Evolutionary conservation across 768 basidiomycete genomes (phyloP), one percentile per base, ranked within the genome.

Genomic region (Hirschioporus abietinus): DNA sequence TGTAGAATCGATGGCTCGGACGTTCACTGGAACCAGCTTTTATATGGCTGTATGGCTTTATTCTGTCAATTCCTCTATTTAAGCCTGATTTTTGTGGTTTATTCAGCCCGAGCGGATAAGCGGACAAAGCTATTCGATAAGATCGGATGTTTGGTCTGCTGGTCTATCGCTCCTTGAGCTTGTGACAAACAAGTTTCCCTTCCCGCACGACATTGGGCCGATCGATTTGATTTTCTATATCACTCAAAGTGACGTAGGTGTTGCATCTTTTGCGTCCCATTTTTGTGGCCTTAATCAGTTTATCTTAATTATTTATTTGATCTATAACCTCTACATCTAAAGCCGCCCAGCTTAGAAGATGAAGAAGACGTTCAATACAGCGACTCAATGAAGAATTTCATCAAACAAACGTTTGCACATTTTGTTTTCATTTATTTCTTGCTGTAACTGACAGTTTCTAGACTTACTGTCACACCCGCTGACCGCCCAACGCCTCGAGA

Each of bases 91-190:
- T 36, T 58, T 68, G 64, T 64, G 62, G 58, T 67, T 67, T 67
- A 42, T 69, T 64, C 70, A 95, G 92, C 96, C 96, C 63, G 96
- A 98, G 78, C 90, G 96, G 68, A 96, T 99, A 68, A 89, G 88
- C 71, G 96, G 96, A 6, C 85, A 90, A 65, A 88, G 91, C 70
- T 99, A 97, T 76, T 93, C 93, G 35, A 96, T 97, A 72, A 88
- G 93, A 66, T 93, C 96, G 42, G 96, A 99, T 75, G 96, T 99
- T 25, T 99, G 97, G 97, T 98, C 96, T 0, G 91, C 95, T 17
- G 97, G 96, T 25, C 90, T 99, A 60, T 92, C 95, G 0, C 83
- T 99, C 35, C 84, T 99, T 71, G 97, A 99, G 78, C 86, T 99
- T 25, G 92, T 96, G 6, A 87, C 93, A 73, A 97, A 96, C 72